Evolutionary conservation across 2,329 filamentous ascomycete genomes (phyloP).

Genomic region (Phyllosticta capitalensis): DNA sequence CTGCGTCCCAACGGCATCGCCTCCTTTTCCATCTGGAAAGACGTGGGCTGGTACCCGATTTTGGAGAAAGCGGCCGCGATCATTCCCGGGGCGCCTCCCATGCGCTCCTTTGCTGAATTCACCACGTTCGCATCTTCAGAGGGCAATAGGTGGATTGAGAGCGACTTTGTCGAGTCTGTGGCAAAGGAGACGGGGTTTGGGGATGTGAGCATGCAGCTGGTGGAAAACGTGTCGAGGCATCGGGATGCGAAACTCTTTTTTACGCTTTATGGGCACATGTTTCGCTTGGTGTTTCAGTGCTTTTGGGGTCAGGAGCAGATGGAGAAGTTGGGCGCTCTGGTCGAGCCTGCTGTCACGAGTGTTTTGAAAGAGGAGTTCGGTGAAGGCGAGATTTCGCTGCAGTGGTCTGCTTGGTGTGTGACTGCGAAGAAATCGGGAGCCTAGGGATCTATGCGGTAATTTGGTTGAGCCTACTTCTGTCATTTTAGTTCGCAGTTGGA

Average conservation of each 20-base stretch:
- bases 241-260: background rate
- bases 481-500: too few species aligned
- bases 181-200: constrained; percentile 1
- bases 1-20: constrained; percentile 50
- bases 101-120: constrained; percentile 2
- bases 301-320: constrained; percentile 11
- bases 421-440: background rate
- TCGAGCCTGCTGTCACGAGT: constrained; percentile 2
- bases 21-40: constrained; percentile 41
- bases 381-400: background rate
- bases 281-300: background rate
- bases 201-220: background rate
- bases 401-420: constrained; percentile 1
- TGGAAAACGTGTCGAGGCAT: background rate
- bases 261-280: background rate
- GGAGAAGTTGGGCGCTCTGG: background rate
- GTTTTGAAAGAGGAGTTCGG: constrained; percentile 1
- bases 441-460: too few species aligned
- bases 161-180: background rate
- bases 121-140: background rate
- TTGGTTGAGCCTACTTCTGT: too few species aligned
- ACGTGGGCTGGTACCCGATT: constrained; percentile 3
- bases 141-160: background rate
- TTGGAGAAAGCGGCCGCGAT: background rate
- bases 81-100: background rate